These are phyloP conservation scores for Fusarium sp. DNA, from an alignment of 2,329 filamentous ascomycete species.

Conservation along the genomic window DNA sequence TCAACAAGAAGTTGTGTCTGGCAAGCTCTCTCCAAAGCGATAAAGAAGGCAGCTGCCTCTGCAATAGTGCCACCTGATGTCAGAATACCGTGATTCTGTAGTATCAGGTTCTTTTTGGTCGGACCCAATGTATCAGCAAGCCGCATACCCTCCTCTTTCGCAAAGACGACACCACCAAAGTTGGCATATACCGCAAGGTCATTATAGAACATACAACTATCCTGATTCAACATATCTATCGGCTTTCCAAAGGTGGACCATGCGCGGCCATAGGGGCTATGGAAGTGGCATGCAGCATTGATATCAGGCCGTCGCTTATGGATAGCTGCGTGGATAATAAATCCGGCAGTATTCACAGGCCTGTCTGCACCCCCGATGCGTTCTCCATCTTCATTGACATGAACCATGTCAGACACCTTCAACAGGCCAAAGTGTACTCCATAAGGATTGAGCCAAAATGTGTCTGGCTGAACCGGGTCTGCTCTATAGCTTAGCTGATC, in stretches of 20 bases:
- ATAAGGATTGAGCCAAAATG: not conserved
- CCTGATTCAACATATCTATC: not conserved
- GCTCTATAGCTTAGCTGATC: not conserved
- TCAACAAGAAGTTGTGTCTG: not conserved
- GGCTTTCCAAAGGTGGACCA: not conserved
- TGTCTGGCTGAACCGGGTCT: not conserved
- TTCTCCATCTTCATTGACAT: not conserved
- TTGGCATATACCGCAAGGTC: not conserved
- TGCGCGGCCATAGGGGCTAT: not conserved
- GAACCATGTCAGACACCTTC: not conserved
- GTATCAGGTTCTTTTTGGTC: not conserved
- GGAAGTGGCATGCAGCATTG: not conserved
- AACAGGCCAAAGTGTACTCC: not conserved
- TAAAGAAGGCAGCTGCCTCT: not conserved
- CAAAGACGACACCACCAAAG: not conserved
- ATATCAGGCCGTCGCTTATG: not conserved
- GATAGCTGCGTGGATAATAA: not conserved
- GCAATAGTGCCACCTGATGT: not conserved
- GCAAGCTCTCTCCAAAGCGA: not conserved
- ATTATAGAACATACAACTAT: not conserved
- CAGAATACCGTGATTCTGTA: not conserved
- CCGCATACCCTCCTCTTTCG: not conserved
- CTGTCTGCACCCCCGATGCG: not conserved
- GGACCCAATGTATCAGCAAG: not conserved
- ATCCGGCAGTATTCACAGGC: not conserved